Percentiles rank a stretch among this genome's conserved stretches.
Conservation (phyloP, 75 land plant genomes). For the Selaginella moellendorffii region DNA sequence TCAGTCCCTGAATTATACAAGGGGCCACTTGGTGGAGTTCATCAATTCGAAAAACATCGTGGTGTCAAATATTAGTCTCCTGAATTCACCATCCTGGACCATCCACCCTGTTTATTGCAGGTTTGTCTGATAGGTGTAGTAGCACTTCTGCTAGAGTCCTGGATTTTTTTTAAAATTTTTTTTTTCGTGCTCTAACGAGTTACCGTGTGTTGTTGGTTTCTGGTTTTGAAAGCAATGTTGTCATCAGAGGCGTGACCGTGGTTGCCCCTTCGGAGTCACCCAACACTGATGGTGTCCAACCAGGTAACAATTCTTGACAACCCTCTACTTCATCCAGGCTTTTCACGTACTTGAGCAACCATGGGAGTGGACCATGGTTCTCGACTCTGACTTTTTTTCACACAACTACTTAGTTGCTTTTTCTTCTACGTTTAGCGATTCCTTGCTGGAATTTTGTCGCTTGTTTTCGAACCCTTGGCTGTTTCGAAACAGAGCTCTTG, state of each 20-base stretch:
- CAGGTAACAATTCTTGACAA: conserved; percentile 30
- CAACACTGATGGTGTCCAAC: conserved; percentile 83
- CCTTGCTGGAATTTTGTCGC: no score
- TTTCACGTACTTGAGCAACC: neutral
- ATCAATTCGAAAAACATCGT: conserved; percentile 31
- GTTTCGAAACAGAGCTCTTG: neutral
- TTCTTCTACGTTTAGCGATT: neutral
- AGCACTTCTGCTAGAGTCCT: neutral
- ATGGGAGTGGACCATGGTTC: neutral
- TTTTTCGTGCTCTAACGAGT: no score
- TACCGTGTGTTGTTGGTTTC: neutral
- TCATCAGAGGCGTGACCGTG: conserved; percentile 48
- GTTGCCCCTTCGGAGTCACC: conserved; percentile 71
- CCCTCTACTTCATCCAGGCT: neutral
- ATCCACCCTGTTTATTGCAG: conserved; percentile 83
- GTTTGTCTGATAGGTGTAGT: conserved; percentile 12
- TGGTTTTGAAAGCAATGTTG: conserved; percentile 47
- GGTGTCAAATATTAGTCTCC: conserved; percentile 53
- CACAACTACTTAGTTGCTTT: neutral
- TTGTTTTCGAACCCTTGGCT: no score
- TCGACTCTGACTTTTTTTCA: neutral
- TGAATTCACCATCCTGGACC: conserved; percentile 64
- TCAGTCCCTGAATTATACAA: conserved; percentile 46
- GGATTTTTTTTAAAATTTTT: neutral
- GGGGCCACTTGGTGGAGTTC: conserved; percentile 65